phyloP scores from a whole-genome alignment of 2,329 filamentous ascomycete species.

The Decorospora gaudefroyi region DNA sequence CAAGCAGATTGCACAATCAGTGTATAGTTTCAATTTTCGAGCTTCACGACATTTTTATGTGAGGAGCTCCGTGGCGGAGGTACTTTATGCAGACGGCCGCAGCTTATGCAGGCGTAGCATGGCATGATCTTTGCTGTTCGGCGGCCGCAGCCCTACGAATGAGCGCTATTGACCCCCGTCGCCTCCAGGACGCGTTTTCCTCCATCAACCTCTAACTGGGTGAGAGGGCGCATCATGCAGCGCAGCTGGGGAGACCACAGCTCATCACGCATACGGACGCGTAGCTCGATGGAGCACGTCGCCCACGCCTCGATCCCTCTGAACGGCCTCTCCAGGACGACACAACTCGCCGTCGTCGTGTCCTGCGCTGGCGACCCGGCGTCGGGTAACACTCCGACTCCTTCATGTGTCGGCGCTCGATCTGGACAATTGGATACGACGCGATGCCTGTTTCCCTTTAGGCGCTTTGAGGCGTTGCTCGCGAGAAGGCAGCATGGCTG shows the following conservation, averaged over 20 bases:
- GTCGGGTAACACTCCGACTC: conserved; percentile 11
- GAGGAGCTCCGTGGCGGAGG: conserved; percentile 9
- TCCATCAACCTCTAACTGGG: conserved; percentile 23
- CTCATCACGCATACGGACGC: conserved; percentile 15
- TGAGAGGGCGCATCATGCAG: conserved; percentile 8
- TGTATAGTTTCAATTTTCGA: no score
- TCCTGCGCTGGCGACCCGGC: conserved; percentile 8
- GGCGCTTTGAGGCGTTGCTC: conserved; percentile 18
- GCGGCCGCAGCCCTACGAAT: conserved; percentile 17
- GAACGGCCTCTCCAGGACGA: background rate
- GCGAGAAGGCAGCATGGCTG: conserved; percentile 13
- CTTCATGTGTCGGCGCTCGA: conserved; percentile 25
- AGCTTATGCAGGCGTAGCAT: conserved; percentile 13
- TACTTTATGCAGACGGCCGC: conserved; percentile 19
- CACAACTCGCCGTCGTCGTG: conserved; percentile 1
- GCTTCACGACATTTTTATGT: conserved; percentile 11
- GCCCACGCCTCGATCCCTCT: background rate
- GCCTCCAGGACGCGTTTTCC: conserved; percentile 16
- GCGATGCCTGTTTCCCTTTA: conserved; percentile 15
- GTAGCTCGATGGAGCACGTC: conserved; percentile 11
- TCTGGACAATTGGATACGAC: conserved; percentile 17
- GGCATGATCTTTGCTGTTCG: conserved; percentile 5
- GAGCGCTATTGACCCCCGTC: conserved; percentile 15
- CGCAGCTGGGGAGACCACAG: conserved; percentile 8
- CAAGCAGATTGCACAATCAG: no score